Conservation (phyloP, 495 filamentous ascomycete genomes). For the Podospora pseudopauciseta region DNA sequence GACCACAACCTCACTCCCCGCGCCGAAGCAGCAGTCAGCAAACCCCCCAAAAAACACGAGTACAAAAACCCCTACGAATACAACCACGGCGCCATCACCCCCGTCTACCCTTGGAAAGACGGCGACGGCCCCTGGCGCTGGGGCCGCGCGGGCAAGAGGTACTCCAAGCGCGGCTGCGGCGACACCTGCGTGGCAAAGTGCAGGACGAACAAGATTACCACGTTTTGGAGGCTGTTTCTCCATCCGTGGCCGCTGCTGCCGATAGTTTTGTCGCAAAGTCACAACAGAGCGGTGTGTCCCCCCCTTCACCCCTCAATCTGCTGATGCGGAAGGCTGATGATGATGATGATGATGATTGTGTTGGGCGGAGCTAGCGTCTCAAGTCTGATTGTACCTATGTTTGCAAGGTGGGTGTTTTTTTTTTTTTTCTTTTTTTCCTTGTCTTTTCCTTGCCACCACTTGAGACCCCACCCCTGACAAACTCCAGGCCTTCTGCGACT, state of each 20-base stretch:
- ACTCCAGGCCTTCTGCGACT: background rate
- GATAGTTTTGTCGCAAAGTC: no score
- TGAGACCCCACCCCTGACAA: no score
- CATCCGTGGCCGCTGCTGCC: no score
- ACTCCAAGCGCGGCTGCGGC: background rate
- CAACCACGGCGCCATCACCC: background rate
- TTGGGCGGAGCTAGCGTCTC: background rate
- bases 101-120: background rate
- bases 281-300: no score
- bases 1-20: background rate
- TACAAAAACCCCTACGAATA: background rate
- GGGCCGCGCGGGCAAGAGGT: background rate
- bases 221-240: no score
- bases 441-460: no score
- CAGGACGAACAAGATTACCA: background rate
- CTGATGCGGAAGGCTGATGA: no score
- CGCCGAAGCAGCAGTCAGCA: no score
- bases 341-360: no score
- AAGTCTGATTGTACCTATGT: background rate
- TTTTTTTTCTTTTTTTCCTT: no score
- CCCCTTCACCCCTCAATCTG: no score
- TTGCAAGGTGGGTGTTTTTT: background rate
- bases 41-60: no score
- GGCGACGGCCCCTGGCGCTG: background rate
- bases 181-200: background rate